phyloP scores from a whole-genome alignment of 257 asterid genomes.

The Solanum piurae region DNA sequence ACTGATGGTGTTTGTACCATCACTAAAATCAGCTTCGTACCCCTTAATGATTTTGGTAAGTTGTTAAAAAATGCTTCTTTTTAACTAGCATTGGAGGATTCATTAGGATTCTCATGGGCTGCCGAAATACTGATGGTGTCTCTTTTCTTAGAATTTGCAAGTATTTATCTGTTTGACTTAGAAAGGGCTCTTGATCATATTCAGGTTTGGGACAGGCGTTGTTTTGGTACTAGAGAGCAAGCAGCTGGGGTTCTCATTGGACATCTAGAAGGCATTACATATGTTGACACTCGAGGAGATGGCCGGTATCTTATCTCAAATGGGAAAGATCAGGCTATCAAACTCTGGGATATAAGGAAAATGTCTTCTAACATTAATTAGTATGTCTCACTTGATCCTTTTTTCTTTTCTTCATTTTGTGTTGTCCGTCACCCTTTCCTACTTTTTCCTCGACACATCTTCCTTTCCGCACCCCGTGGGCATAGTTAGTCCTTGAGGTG shows the following conservation, averaged over 20 bases:
- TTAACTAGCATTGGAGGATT: neutral
- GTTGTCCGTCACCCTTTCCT: neutral
- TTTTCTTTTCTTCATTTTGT: neutral
- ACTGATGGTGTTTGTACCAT: neutral
- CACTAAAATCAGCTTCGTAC: neutral
- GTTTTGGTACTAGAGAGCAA: slow-evolving; percentile 45
- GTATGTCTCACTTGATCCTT: slow-evolving; percentile 29
- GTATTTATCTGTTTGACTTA: neutral
- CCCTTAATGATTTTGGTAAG: neutral
- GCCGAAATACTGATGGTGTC: neutral
- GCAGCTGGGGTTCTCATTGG: slow-evolving; percentile 86
- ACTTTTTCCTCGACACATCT: neutral
- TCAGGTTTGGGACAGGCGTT: slow-evolving; percentile 97
- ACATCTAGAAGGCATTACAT: slow-evolving; percentile 88
- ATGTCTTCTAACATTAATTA: slow-evolving; percentile 83
- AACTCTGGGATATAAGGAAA: slow-evolving; percentile 92
- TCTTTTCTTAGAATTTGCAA: neutral
- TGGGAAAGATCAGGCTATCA: slow-evolving; percentile 87
- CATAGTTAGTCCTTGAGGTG: neutral
- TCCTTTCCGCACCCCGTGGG: neutral
- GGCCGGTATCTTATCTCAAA: slow-evolving; percentile 91
- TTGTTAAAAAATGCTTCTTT: neutral
- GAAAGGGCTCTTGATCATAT: neutral
- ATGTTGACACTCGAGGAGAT: slow-evolving; percentile 87
- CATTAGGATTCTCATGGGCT: neutral